Base-by-base conservation (phyloP, 805 yeast genomes). In the Candida ponderosae region DNA sequence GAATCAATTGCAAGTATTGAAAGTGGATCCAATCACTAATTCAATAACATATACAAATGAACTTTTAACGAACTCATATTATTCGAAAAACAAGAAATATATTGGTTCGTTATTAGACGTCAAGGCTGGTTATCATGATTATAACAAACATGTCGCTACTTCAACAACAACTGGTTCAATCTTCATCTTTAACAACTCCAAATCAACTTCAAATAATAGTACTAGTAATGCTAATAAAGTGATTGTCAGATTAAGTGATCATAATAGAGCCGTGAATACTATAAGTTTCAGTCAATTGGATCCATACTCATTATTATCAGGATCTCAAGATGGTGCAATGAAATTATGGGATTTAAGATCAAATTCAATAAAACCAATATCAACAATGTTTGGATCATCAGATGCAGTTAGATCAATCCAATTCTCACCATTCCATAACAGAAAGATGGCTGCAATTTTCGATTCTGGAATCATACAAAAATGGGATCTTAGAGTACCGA, bases 391-490 rank as follows among this genome's bases (percentile, higher is more conserved):
- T 35, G 76, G 82, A 15, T 78, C 78, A 33, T 75, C 85, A 1
- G 97, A 87, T 51, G 81, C 94, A 1, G 66, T 75, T 4, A 62
- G 81, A 44, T 77, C 75, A 37, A 65, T 72, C 6, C 71, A 70
- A 50, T 74, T 72, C 59, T 65, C 72, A 46, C 78, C 62, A 60
- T 70, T 56, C 66, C 75, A 40, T 70, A 59, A 72, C 4, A 65
- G 72, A 42, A 68, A 72, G 30, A 66, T 90, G 36, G 81, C 88
- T 2, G 78, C 89, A 1, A 87, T 85, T 7, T 90, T 84, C 57
- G 97, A 93, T 56, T 76, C 86, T 2, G 98, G 98, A 14, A 74
- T 84, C 4, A 68, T 90, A n/a, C 77, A 83, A 47, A 77, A 81
- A 46, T 89, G 85, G 77, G 98, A 93, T 60, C 50, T 85, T n/a